Conservation (phyloP, 2,329 filamentous ascomycete species). For the Sclerotiophoma versabilis region DNA sequence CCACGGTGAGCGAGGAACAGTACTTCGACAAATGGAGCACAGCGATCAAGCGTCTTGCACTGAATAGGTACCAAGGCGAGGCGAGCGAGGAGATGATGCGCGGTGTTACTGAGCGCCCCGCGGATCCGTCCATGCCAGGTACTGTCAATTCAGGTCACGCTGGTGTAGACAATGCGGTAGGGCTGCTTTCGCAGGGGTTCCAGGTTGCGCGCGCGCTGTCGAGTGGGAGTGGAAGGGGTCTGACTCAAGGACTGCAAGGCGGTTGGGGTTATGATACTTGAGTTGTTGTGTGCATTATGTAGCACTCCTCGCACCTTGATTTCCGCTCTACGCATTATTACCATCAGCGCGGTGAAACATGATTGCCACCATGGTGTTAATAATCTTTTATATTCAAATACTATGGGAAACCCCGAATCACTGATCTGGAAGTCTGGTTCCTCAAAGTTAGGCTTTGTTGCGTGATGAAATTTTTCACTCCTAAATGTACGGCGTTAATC, state of each 20-base stretch:
- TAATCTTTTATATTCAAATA: too few relatives aligned
- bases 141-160: conserved; percentile 37
- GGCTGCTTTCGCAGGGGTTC: conserved; percentile 44
- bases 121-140: conserved; percentile 55
- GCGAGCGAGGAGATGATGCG: conserved; percentile 58
- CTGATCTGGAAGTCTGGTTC: too few relatives aligned
- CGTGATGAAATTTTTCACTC: too few relatives aligned
- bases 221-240: conserved; percentile 20
- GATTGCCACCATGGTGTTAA: too few relatives aligned
- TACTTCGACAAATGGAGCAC: conserved; percentile 70
- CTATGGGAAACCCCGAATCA: too few relatives aligned
- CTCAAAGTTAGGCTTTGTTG: too few relatives aligned
- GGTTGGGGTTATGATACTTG: conserved; percentile 46
- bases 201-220: conserved; percentile 40
- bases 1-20: conserved; percentile 58
- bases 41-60: conserved; percentile 65
- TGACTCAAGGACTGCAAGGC: conserved; percentile 31
- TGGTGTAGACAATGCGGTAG: conserved; percentile 42
- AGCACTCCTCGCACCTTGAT: too few relatives aligned
- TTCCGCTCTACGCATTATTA: too few relatives aligned
- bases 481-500: too few relatives aligned
- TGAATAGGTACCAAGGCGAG: conserved; percentile 63
- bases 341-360: too few relatives aligned
- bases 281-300: too few relatives aligned
- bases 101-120: conserved; percentile 40